These are phyloP conservation scores for Candolleomyces aberdarensis DNA, from an alignment of 768 basidiomycete species.

Conservation along the genomic window DNA sequence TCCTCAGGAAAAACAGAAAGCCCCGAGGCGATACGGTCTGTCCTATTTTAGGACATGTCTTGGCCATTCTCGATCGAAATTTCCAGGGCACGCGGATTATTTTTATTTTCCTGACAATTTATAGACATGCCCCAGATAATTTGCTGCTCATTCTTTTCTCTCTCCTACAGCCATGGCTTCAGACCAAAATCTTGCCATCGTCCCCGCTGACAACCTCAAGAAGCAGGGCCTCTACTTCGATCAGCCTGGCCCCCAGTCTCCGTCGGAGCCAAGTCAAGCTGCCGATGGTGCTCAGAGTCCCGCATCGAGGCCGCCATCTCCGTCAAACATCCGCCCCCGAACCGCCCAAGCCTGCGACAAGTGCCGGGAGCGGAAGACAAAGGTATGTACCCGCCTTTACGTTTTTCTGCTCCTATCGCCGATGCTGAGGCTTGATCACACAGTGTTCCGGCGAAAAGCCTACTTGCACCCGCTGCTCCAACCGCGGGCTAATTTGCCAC, in stretches of 20 bases:
- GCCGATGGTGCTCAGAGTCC: not conserved
- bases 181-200: not conserved
- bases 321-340: slow-evolving; percentile 33
- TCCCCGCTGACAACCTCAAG: not conserved
- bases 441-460: slow-evolving; percentile 61
- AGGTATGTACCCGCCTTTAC: slow-evolving; percentile 30
- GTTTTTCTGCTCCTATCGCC: not conserved
- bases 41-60: slow-evolving; percentile 6
- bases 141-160: too few relatives aligned
- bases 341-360: slow-evolving; percentile 56
- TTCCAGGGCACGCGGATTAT: not conserved
- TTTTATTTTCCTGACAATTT: not conserved
- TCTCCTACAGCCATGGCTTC: not conserved
- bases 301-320: slow-evolving; percentile 7
- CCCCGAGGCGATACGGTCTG: not conserved
- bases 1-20: not conserved
- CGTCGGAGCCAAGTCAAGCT: too few relatives aligned
- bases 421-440: not conserved
- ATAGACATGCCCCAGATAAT: not conserved
- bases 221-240: slow-evolving; percentile 4
- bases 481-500: slow-evolving; percentile 48
- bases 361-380: slow-evolving; percentile 56
- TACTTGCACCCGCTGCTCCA: slow-evolving; percentile 46
- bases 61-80: slow-evolving; percentile 1
- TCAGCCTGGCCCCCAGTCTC: not conserved